Evolutionary conservation across 805 yeast species (phyloP), one percentile per base, ranked within the genome.

Genomic region (Priceomyces haplophilus): DNA sequence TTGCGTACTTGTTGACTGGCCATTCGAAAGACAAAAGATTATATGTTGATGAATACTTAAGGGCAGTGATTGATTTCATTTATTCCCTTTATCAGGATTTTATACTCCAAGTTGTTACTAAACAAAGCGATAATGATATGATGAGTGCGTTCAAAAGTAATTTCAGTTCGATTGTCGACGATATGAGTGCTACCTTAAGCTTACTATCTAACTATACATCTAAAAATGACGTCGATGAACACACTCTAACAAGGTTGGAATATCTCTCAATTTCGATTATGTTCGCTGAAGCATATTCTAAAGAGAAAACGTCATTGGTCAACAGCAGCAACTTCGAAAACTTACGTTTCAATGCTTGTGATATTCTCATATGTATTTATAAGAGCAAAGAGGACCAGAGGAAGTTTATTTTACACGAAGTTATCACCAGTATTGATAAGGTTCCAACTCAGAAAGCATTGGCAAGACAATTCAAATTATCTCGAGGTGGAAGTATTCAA

Each of bases 321-420:
- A 60, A 51, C 1, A 29, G 39, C 0, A 27, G 54, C 2, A 46
- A 44, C 5, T 55, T 61, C 3, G 66, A 65, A 12, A 50, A 55
- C 3, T 46, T 74, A 36, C 59, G 61, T 31, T 45, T 29, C 19
- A 54, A 48, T 10, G 51, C 64, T 30, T 53, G 70, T 24, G 53
- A 61, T 8, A 47, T 34, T 65, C 13, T 53, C 57, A 41, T 31
- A 19, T 36, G 39, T 7, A 62, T 80, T 8, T 80, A 77, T 53
- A 52, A 55, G 27, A 56, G 53, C 15, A 55, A 69, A 38, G 60
- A 65, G 1, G 75, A 72, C 32, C 95, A 88, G 52, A 63, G 85
- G 42, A 60, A 62, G 1, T 83, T 82, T 53, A 70, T 88, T 4
- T 51, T 86, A 6, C 75, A 75, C 41, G 93, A 88, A 55, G 51